Base-by-base conservation (phyloP, 2,329 filamentous ascomycete species). In the Hymenoscyphus fraxineus region DNA sequence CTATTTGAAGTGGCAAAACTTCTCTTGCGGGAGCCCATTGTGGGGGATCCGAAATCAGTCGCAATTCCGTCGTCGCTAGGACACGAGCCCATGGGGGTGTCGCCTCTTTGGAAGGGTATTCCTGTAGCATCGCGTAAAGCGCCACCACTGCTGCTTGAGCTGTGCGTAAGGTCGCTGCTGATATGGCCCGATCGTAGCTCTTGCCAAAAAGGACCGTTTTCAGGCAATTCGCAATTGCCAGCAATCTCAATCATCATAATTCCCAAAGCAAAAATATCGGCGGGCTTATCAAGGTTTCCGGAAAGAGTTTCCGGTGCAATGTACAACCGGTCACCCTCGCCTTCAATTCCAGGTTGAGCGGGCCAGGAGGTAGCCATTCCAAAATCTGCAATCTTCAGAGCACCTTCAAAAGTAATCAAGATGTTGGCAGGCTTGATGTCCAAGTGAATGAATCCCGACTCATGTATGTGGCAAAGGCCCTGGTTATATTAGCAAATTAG, bases 181-280 rank as follows among this genome's bases (percentile, higher is more conserved):
- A 97, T 88, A 75, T 98, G 93, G 41, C 93, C 94, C 63, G 90
- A 91, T 59, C 95, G 88, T 58, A 99, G 84, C 58, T 92, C 92
- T 73, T 94, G 88, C 95, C 95, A 99, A 16, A 90, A 91, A 16
- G 88, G 85, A 57, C 95, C 95, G 70, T 98, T 97, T 74, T 97
- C 93, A 0, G 95, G 95, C 35, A 99, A 88, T 67, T 92, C 88
- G 60, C 97, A 93, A 73, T 99, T 99, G 68, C 91, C 93, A 32
- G 93, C 94, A 72, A 93, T 95, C 79, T 99, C 95, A 59, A 97
- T 86, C 76, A 97, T 91, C 77, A 98, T 96, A 72, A 98, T 85
- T 60, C 95, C 95, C 38, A 99, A 85, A 12, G 95, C 92, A 77
- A 97, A 99, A 60, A 99, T 85, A 77, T 99, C 95, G 41, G 93